Conservation (phyloP, 306 rosid genomes). For the Glycine tomentella region DNA sequence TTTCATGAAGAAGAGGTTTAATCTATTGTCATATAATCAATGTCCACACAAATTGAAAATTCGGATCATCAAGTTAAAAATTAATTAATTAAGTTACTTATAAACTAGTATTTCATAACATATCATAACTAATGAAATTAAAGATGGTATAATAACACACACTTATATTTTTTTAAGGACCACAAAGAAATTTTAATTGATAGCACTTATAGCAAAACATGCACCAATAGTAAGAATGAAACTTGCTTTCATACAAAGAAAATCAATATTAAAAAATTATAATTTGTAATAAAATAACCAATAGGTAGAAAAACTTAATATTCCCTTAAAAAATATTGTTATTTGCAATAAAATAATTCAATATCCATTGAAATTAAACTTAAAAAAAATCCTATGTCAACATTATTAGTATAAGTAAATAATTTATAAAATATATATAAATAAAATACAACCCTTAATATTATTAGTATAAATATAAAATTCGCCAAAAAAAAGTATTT, state of each 20-base stretch:
- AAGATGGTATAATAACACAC: background rate
- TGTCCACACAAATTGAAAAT: too few species aligned
- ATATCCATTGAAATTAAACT: background rate
- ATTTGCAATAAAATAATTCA: background rate
- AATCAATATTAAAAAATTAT: background rate
- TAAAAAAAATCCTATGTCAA: too few species aligned
- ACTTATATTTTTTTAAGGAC: background rate
- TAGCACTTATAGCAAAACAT: background rate
- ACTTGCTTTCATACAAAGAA: background rate
- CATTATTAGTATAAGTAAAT: background rate
- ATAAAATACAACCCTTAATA: too few species aligned
- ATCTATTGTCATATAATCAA: too few species aligned
- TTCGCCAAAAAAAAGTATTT: too few species aligned
- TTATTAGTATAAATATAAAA: too few species aligned
- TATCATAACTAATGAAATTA: background rate
- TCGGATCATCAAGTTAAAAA: too few species aligned
- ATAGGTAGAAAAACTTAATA: background rate
- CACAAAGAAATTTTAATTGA: background rate
- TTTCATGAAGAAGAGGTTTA: too few species aligned
- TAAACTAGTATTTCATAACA: background rate
- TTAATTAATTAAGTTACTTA: too few species aligned
- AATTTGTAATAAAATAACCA: background rate
- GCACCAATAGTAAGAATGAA: background rate
- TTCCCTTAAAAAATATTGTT: background rate
- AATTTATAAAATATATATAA: too few species aligned